Evolutionary conservation across 345 rosid genomes (phyloP).

Genomic region (Lagerstroemia speciosa): DNA sequence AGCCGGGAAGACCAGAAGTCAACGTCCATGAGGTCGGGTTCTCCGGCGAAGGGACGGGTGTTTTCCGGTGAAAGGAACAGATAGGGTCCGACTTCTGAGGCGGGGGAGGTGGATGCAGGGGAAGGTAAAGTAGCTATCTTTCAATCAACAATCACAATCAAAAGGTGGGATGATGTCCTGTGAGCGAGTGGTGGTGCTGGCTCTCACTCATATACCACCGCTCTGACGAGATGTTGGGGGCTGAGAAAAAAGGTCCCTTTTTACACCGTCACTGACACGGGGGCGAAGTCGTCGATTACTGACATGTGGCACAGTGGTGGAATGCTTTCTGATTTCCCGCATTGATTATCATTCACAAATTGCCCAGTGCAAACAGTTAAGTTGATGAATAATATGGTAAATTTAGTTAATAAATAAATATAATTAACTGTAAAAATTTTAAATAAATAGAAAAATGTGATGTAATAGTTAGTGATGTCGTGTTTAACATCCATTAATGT

Average conservation of each 20-base stretch:
- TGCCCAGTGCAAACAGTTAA: too few relatives aligned
- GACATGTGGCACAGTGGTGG: slow-evolving; percentile 18
- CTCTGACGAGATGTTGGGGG: slow-evolving; percentile 3
- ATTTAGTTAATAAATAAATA: too few relatives aligned
- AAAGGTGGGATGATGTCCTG: neutral
- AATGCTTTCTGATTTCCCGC: neutral
- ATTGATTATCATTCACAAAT: too few relatives aligned
- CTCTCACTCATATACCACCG: slow-evolving; percentile 5
- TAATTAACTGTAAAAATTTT: too few relatives aligned
- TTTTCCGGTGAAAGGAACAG: too few relatives aligned
- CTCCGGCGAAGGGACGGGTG: neutral
- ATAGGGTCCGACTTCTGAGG: too few relatives aligned
- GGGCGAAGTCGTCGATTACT: neutral
- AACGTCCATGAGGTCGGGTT: slow-evolving; percentile 32
- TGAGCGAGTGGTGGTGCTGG: neutral
- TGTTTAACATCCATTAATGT: too few relatives aligned
- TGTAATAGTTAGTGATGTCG: too few relatives aligned
- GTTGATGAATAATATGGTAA: too few relatives aligned
- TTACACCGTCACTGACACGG: neutral
- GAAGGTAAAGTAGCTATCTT: neutral
- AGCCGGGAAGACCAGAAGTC: slow-evolving; percentile 33
- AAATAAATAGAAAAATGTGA: too few relatives aligned
- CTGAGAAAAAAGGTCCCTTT: slow-evolving; percentile 10
- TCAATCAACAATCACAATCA: neutral
- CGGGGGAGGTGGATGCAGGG: neutral